Evolutionary conservation across 805 yeast genomes (phyloP).

Genomic region (Myxozyma melibiosi): DNA sequence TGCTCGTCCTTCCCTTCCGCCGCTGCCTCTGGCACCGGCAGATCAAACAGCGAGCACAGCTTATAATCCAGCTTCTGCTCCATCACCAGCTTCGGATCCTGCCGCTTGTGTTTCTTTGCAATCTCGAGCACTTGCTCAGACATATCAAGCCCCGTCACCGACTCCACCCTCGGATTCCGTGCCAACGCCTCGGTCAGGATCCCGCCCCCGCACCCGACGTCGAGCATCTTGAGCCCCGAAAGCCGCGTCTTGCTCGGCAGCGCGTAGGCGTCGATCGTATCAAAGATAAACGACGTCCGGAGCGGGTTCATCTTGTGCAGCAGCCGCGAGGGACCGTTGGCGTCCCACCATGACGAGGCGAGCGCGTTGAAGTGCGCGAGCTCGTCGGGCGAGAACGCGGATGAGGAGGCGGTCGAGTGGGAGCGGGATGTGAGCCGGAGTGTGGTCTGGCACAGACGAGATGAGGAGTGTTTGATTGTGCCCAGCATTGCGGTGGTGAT

Average conservation of each 20-base stretch:
- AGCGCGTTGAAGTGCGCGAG: conserved; percentile 78
- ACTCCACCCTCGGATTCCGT: conserved; percentile 58
- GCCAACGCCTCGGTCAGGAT: conserved; percentile 85
- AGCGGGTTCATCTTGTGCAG: conserved; percentile 91
- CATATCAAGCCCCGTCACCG: conserved; percentile 82
- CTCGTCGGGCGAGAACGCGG: conserved; percentile 51
- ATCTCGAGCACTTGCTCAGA: conserved; percentile 80
- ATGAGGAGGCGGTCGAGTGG: background rate
- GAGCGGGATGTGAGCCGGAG: background rate
- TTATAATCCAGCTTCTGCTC: conserved; percentile 51
- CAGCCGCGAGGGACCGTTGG: conserved; percentile 87
- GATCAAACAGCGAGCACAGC: conserved; percentile 45
- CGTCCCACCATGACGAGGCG: conserved; percentile 99
- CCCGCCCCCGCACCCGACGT: conserved; percentile 99
- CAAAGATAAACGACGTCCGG: conserved; percentile 82
- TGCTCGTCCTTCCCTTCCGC: conserved; percentile 42
- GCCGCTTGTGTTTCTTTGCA: conserved; percentile 66
- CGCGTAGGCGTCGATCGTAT: conserved; percentile 57
- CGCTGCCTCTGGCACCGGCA: conserved; percentile 56
- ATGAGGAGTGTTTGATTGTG: background rate
- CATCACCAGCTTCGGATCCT: conserved; percentile 62
- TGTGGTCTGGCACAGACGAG: background rate
- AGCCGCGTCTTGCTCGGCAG: conserved; percentile 70
- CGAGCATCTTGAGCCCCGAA: conserved; percentile 65
- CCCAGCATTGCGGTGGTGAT: background rate